Evolutionary conservation across 2,329 filamentous ascomycete genomes (phyloP).

Genomic region (Gaeumannomyces sp.): DNA sequence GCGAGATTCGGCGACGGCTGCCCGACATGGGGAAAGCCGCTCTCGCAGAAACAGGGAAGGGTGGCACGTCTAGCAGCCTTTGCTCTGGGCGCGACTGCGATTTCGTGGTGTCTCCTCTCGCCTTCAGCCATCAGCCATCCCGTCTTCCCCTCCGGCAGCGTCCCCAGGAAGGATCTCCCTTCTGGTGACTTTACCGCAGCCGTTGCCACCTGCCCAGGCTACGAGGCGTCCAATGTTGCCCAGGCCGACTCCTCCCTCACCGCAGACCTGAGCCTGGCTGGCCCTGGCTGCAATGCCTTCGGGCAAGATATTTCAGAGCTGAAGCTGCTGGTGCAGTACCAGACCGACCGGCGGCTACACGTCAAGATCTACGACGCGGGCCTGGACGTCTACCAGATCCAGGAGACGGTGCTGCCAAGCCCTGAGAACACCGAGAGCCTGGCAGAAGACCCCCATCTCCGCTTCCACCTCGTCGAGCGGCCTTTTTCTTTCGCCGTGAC

Average conservation of each 20-base stretch:
- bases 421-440: background rate
- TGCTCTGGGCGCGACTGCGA: background rate
- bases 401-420: constrained; percentile 7
- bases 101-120: background rate
- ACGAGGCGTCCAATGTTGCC: constrained; percentile 55
- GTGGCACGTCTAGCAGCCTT: background rate
- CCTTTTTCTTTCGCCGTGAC: constrained; percentile 35
- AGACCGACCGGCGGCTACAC: constrained; percentile 57
- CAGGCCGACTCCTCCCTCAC: constrained; percentile 50
- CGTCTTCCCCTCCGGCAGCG: background rate
- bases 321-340: constrained; percentile 61
- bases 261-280: constrained; percentile 65
- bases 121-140: background rate
- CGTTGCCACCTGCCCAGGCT: constrained; percentile 52
- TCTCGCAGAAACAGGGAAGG: background rate
- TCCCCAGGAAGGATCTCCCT: background rate
- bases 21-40: background rate
- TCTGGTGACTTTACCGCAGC: background rate
- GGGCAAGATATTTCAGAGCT: constrained; percentile 67
- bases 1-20: background rate
- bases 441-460: constrained; percentile 4
- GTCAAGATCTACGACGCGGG: constrained; percentile 52
- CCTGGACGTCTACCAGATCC: constrained; percentile 9
- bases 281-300: constrained; percentile 68
- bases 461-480: constrained; percentile 64